phyloP scores from a whole-genome alignment of 805 yeast species.

The Pichia kluyveri region DNA sequence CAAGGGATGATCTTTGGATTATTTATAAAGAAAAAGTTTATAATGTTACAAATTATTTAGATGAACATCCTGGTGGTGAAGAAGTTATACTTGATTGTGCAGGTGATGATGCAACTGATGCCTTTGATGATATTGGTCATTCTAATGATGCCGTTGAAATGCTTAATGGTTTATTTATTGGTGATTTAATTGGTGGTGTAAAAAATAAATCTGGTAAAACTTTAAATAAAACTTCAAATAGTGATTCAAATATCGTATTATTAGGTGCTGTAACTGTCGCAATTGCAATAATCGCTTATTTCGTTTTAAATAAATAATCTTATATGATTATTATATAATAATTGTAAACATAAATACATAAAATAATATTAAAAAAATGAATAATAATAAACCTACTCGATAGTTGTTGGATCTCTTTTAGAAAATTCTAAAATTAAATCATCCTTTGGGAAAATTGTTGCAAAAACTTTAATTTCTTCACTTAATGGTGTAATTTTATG shows the following conservation, averaged over 20 bases:
- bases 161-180: slow-evolving; percentile 59
- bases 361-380: neutral
- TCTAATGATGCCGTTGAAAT: slow-evolving; percentile 90
- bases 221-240: slow-evolving; percentile 11
- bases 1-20: slow-evolving; percentile 79
- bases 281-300: slow-evolving; percentile 36
- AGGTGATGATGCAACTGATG: slow-evolving; percentile 65
- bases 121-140: slow-evolving; percentile 87
- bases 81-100: slow-evolving; percentile 74
- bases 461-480: slow-evolving; percentile 92
- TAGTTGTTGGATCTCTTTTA: slow-evolving; percentile 44
- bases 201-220: slow-evolving; percentile 13
- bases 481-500: slow-evolving; percentile 78
- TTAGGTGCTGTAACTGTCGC: slow-evolving; percentile 28
- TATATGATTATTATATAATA: too few species aligned
- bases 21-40: slow-evolving; percentile 73
- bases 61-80: slow-evolving; percentile 70
- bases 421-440: slow-evolving; percentile 76
- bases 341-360: neutral
- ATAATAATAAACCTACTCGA: neutral
- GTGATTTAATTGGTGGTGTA: slow-evolving; percentile 63
- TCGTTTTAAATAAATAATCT: slow-evolving; percentile 5
- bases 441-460: slow-evolving; percentile 96
- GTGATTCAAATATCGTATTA: slow-evolving; percentile 23
- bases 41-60: slow-evolving; percentile 61